These are phyloP conservation scores for Suhomyces kilbournensis DNA, from an alignment of 805 yeast genomes.

Conservation along the genomic window DNA sequence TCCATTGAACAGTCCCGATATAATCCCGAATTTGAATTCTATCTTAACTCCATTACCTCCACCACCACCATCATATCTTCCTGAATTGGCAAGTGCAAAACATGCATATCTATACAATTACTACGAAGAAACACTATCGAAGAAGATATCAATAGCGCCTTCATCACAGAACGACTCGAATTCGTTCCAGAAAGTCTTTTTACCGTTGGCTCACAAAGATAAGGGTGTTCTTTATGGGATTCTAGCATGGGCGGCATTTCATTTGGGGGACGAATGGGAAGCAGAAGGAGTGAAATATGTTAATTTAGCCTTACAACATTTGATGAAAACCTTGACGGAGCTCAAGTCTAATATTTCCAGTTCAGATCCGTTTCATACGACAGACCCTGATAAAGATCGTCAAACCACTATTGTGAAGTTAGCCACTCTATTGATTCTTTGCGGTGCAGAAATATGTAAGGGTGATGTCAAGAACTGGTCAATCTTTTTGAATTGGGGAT, in stretches of 20 bases:
- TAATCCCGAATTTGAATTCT: constrained; percentile 16
- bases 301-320: constrained; percentile 44
- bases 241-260: constrained; percentile 56
- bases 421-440: constrained; percentile 64
- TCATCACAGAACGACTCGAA: constrained; percentile 42
- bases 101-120: constrained; percentile 44
- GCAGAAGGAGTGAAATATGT: constrained; percentile 49
- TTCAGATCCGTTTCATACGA: not conserved
- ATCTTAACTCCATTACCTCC: constrained; percentile 27
- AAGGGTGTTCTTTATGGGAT: constrained; percentile 50
- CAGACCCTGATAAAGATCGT: constrained; percentile 17
- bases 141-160: constrained; percentile 48
- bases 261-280: constrained; percentile 44
- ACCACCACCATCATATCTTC: constrained; percentile 18
- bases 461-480: constrained; percentile 83
- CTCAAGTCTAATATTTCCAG: constrained; percentile 17
- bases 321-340: constrained; percentile 24
- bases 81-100: constrained; percentile 12
- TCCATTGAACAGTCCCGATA: not conserved
- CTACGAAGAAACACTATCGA: constrained; percentile 45
- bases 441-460: constrained; percentile 79
- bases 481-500: constrained; percentile 60
- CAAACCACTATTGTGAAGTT: constrained; percentile 43
- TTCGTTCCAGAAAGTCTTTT: constrained; percentile 48
- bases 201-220: constrained; percentile 55